Evolutionary conservation across 2,329 filamentous ascomycete species (phyloP).

Genomic region (Colletotrichum liaoningense): DNA sequence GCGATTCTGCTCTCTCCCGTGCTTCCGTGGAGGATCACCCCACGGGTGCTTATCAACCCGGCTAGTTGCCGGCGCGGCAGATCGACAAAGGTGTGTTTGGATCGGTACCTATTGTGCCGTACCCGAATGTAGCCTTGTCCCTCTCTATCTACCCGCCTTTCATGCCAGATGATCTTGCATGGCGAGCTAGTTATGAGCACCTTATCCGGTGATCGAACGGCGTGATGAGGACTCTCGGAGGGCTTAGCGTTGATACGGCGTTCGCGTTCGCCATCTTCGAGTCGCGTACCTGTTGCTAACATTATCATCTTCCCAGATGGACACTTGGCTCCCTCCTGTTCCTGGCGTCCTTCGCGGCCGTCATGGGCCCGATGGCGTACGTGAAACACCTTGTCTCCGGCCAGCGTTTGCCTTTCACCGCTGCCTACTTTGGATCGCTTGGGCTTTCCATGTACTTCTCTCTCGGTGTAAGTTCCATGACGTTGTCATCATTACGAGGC

Average conservation of each 20-base stretch:
- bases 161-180: slow-evolving; percentile 44
- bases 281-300: slow-evolving; percentile 40
- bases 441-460: slow-evolving; percentile 91
- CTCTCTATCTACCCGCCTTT: slow-evolving; percentile 50
- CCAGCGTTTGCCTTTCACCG: slow-evolving; percentile 89
- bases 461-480: slow-evolving; percentile 78
- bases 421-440: slow-evolving; percentile 95
- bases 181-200: slow-evolving; percentile 19
- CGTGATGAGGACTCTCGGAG: slow-evolving; percentile 17
- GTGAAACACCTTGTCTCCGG: slow-evolving; percentile 85
- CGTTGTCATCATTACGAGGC: not conserved
- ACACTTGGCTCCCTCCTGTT: slow-evolving; percentile 92
- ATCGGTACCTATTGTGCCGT: slow-evolving; percentile 7
- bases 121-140: slow-evolving; percentile 18
- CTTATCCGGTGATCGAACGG: slow-evolving; percentile 26
- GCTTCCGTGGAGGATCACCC: not conserved
- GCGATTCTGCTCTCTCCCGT: not conserved
- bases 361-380: slow-evolving; percentile 92
- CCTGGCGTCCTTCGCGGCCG: slow-evolving; percentile 89
- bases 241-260: not conserved
- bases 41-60: not conserved
- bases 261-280: not conserved
- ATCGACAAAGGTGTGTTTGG: slow-evolving; percentile 3
- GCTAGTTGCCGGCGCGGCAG: slow-evolving; percentile 26
- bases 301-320: slow-evolving; percentile 74